Evolutionary conservation across 805 yeast species (phyloP), one percentile per base, ranked within the genome.

Genomic region (Candida endomychidarum): DNA sequence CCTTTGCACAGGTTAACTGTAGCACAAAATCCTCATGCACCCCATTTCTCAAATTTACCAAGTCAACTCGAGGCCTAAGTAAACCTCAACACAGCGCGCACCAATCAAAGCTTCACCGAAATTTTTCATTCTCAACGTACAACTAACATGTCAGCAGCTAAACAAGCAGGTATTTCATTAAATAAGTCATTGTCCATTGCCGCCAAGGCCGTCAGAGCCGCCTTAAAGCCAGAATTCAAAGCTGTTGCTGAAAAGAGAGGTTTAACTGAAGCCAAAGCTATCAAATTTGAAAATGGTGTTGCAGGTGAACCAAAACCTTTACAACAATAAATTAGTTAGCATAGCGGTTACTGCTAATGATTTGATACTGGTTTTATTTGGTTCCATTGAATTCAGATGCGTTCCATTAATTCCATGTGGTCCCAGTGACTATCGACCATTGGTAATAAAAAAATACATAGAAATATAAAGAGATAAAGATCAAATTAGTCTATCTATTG

Each of bases 161-260:
- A 69, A 58, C 74, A 69, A 69, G 74, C 74, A 40, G 74, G 74
- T 45, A 68, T 69, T 43, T 60, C 73, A 51, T 80, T 84, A 74
- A 87, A 86, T 84, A 86, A 83, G 66, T 91, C 91, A 70, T 76
- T 90, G 66, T 79, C 96, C 52, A 77, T 91, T 60, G 86, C 96
- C 59, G 96, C 96, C 60, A 81, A 81, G 64, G 78, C 95, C 48
- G 79, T 88, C 54, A 88, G 97, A 74, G 74, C 76, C 56, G 83
- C 96, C 38, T 79, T 91, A 63, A 91, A 91, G 75, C 81, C 89
- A 50, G 96, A 90, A 58, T 65, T 79, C 61, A 86, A 84, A 65
- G 84, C 78, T 49, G 77, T 73, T 46, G 84, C 83, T 51, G 78
- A 80, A 57, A 78, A 75, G 64, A 86, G 95, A 75, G 82, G 82